Conservation (phyloP, 2,329 filamentous ascomycete genomes). For the Endoconidiophora laricicola region DNA sequence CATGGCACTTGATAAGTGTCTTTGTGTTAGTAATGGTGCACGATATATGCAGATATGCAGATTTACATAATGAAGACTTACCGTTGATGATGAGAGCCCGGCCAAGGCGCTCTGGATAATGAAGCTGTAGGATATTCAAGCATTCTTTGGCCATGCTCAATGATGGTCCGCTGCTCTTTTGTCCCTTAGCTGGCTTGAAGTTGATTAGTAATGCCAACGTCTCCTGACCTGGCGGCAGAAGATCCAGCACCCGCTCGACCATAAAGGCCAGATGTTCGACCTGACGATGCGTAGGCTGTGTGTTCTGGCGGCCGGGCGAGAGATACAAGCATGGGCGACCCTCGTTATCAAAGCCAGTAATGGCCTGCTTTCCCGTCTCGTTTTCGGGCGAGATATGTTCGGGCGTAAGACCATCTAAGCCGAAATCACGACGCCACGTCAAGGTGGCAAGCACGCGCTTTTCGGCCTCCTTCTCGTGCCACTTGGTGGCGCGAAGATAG, state of each 20-base stretch:
- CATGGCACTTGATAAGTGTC: slow-evolving; percentile 50
- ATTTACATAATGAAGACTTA: slow-evolving; percentile 25
- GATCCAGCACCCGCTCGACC: slow-evolving; percentile 75
- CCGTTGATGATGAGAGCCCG: slow-evolving; percentile 78
- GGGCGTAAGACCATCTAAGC: slow-evolving; percentile 57
- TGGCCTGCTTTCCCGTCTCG: slow-evolving; percentile 87
- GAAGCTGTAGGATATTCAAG: slow-evolving; percentile 80
- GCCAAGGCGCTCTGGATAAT: slow-evolving; percentile 87
- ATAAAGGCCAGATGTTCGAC: slow-evolving; percentile 92
- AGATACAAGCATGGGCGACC: slow-evolving; percentile 83
- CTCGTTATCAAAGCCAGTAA: slow-evolving; percentile 73
- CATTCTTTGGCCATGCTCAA: slow-evolving; percentile 65
- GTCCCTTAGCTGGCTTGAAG: slow-evolving; percentile 64
- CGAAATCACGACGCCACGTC: slow-evolving; percentile 81
- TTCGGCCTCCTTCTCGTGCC: slow-evolving; percentile 58
- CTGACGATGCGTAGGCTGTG: slow-evolving; percentile 67
- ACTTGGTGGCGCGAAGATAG: slow-evolving; percentile 88
- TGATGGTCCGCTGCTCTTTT: slow-evolving; percentile 56
- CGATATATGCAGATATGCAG: slow-evolving; percentile 9
- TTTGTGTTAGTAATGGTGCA: not conserved
- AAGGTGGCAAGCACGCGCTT: slow-evolving; percentile 69
- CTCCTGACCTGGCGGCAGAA: slow-evolving; percentile 78
- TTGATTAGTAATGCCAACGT: slow-evolving; percentile 77
- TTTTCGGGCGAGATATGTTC: slow-evolving; percentile 90
- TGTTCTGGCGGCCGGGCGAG: slow-evolving; percentile 82